Conservation (phyloP, 352 stramenopile genomes). For the Globisporangium emineosum region DNA sequence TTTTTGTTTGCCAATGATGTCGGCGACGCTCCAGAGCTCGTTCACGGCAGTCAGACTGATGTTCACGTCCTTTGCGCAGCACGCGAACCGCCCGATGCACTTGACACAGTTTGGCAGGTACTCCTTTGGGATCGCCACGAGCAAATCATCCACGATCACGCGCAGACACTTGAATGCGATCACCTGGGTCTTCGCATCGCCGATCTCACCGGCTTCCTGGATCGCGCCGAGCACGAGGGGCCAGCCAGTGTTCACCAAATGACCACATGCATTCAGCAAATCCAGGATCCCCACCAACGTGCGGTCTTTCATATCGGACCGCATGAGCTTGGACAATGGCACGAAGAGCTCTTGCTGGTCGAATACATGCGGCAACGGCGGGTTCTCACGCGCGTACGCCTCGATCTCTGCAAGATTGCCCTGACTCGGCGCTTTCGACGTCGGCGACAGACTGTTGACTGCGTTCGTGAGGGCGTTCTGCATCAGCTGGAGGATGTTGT, state of each 20-base stretch:
- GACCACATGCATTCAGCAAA: slow-evolving; percentile 73
- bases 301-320: slow-evolving; percentile 77
- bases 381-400: slow-evolving; percentile 29
- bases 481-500: slow-evolving; percentile 80
- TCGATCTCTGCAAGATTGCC: slow-evolving; percentile 47
- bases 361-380: slow-evolving; percentile 44
- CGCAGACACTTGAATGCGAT: slow-evolving; percentile 95
- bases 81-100: slow-evolving; percentile 94
- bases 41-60: slow-evolving; percentile 97
- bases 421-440: slow-evolving; percentile 35
- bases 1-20: slow-evolving; percentile 77
- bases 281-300: slow-evolving; percentile 66
- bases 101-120: slow-evolving; percentile 79
- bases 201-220: slow-evolving; percentile 57
- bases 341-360: slow-evolving; percentile 71
- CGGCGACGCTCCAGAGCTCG: slow-evolving; percentile 93
- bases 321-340: slow-evolving; percentile 53
- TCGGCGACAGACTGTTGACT: slow-evolving; percentile 60
- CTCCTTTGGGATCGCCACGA: slow-evolving; percentile 80
- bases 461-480: slow-evolving; percentile 61
- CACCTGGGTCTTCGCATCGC: slow-evolving; percentile 77
- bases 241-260: slow-evolving; percentile 71
- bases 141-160: slow-evolving; percentile 95
- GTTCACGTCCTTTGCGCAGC: slow-evolving; percentile 95
- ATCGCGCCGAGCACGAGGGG: slow-evolving; percentile 65